A percentile compares a stretch with the other conserved stretches of the same genome.
phyloP scores from a whole-genome alignment of 345 rosid genomes.

The Limnanthes douglasii region DNA sequence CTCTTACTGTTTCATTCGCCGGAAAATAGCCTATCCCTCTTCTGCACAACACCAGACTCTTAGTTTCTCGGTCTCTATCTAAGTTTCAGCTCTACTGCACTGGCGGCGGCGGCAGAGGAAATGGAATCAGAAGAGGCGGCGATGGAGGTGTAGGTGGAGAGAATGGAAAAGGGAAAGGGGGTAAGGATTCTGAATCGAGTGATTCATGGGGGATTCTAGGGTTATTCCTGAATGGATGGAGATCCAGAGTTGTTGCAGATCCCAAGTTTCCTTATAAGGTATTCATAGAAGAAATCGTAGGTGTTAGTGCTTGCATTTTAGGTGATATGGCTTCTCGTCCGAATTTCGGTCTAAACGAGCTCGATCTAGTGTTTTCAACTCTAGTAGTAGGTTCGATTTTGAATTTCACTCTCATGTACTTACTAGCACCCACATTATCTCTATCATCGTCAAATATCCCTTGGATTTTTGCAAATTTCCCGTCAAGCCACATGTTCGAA shows the following conservation, averaged over 20 bases:
- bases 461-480: conserved; percentile 54
- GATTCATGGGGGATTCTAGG: conserved; percentile 38
- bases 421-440: conserved; percentile 60
- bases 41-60: conserved; percentile 5
- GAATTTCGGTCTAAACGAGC: conserved; percentile 84
- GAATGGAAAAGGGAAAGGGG: conserved; percentile 10
- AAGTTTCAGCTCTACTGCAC: conserved; percentile 10
- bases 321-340: conserved; percentile 99
- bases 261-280: conserved; percentile 92
- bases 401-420: conserved; percentile 91
- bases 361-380: conserved; percentile 89
- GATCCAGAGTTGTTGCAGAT: conserved; percentile 83
- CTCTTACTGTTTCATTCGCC: too few species aligned
- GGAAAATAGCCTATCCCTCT: too few species aligned
- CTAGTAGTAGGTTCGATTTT: conserved; percentile 77
- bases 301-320: conserved; percentile 68
- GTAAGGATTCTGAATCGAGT: neutral
- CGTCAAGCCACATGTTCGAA: conserved; percentile 83
- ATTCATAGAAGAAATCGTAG: conserved; percentile 84
- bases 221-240: conserved; percentile 72
- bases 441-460: conserved; percentile 29
- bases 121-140: conserved; percentile 10
- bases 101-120: conserved; percentile 20
- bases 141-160: conserved; percentile 10
- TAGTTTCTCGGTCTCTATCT: conserved; percentile 1